A percentile compares a stretch with the other conserved stretches of the same genome.
phyloP scores from a whole-genome alignment of 441 rosid species.

The Erodium texanum region DNA sequence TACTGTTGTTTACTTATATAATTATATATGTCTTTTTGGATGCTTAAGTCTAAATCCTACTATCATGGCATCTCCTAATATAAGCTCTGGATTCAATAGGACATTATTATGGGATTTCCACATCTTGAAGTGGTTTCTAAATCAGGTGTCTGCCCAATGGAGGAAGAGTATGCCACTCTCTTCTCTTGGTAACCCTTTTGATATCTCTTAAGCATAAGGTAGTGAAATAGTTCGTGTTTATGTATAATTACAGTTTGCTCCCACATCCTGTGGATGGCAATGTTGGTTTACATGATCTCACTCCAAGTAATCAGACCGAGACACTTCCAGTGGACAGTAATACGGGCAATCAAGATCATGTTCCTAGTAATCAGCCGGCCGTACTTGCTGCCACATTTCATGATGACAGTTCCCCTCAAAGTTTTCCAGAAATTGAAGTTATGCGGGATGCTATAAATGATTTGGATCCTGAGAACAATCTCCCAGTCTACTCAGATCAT shows the following conservation, averaged over 20 bases:
- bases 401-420: conserved; percentile 25
- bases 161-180: conserved; percentile 37
- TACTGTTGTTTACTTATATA: not conserved
- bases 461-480: conserved; percentile 24
- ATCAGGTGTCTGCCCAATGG: conserved; percentile 25
- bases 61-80: not conserved
- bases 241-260: conserved; percentile 22
- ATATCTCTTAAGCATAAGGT: not conserved
- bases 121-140: conserved; percentile 23
- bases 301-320: conserved; percentile 24
- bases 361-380: conserved; percentile 17
- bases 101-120: conserved; percentile 21
- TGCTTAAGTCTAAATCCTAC: not conserved
- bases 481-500: conserved; percentile 20
- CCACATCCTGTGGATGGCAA: not conserved
- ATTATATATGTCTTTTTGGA: not conserved
- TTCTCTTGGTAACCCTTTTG: conserved; percentile 11
- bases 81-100: conserved; percentile 30
- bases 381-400: conserved; percentile 11
- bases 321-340: not conserved
- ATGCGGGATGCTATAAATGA: conserved; percentile 38
- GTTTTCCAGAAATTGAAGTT: conserved; percentile 42
- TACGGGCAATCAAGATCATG: conserved; percentile 15
- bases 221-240: conserved; percentile 13
- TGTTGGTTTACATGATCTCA: conserved; percentile 16